Conservation (phyloP, 768 basidiomycete species). For the Boletellus emodensis region DNA sequence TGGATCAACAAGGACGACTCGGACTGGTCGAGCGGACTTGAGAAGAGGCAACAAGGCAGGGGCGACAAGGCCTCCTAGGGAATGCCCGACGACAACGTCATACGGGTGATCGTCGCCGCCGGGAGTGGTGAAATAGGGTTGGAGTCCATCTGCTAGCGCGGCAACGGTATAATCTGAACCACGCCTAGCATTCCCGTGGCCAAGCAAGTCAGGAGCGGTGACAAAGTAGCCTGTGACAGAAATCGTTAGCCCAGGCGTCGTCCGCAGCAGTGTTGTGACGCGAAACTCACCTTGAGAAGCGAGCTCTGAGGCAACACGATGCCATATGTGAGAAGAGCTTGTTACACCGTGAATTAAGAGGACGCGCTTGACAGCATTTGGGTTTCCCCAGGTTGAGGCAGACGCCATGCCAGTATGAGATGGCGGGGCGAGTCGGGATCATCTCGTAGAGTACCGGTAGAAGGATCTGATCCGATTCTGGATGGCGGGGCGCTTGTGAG, state of each 20-base stretch:
- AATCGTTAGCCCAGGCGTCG: too few relatives aligned
- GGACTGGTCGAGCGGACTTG: conserved; percentile 1
- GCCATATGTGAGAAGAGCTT: conserved; percentile 14
- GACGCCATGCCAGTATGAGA: not conserved
- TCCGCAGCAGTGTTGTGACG: not conserved
- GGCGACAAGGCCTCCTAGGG: conserved; percentile 19
- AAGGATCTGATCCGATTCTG: too few relatives aligned
- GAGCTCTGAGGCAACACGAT: conserved; percentile 12
- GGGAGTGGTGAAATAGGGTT: conserved; percentile 2
- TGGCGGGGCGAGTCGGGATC: too few relatives aligned
- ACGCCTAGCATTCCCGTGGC: conserved; percentile 14
- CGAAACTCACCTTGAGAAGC: conserved; percentile 15
- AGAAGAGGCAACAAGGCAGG: conserved; percentile 8
- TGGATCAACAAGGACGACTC: conserved; percentile 21
- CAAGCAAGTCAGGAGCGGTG: conserved; percentile 21
- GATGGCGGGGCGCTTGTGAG: too few relatives aligned
- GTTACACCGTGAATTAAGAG: conserved; percentile 21
- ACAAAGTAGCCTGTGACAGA: conserved; percentile 19
- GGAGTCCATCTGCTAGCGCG: conserved; percentile 8
- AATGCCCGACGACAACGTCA: conserved; percentile 12
- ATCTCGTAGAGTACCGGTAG: too few relatives aligned
- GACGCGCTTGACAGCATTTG: conserved; percentile 13
- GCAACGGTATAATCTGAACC: not conserved
- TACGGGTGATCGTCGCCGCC: not conserved
- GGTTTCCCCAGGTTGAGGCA: conserved; percentile 20